phyloP scores from a whole-genome alignment of 768 basidiomycete species.

The Pluteus cervinus region DNA sequence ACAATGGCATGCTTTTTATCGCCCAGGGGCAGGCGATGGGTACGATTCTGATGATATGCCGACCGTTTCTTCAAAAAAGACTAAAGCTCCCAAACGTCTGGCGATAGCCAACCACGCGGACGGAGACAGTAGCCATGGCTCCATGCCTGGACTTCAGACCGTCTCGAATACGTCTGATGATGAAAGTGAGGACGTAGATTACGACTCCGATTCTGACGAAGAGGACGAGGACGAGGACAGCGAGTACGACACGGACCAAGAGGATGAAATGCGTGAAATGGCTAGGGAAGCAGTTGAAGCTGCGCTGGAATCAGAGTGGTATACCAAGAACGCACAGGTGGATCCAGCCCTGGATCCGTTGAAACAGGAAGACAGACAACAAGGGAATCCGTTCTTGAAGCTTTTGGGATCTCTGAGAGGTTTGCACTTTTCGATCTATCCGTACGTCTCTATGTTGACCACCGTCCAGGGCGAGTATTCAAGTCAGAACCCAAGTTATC shows the following conservation, averaged over 20 bases:
- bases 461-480: constrained; percentile 55
- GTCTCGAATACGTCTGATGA: constrained; percentile 57
- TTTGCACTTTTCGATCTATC: constrained; percentile 15
- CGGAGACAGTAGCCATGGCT: constrained; percentile 36
- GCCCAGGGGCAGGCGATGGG: constrained; percentile 20
- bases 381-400: constrained; percentile 75
- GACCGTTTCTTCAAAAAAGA: constrained; percentile 14
- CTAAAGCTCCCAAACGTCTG: constrained; percentile 30
- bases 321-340: constrained; percentile 35
- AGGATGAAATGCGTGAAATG: constrained; percentile 57
- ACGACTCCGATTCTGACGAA: constrained; percentile 22
- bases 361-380: constrained; percentile 39
- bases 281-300: constrained; percentile 70
- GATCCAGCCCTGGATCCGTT: constrained; percentile 37
- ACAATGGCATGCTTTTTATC: constrained; percentile 49
- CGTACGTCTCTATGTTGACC: constrained; percentile 2
- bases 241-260: constrained; percentile 58
- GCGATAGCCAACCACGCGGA: constrained; percentile 46
- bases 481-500: constrained; percentile 36
- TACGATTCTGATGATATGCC: constrained; percentile 19
- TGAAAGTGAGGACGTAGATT: constrained; percentile 33
- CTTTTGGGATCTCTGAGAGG: constrained; percentile 72
- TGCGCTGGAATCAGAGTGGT: constrained; percentile 53
- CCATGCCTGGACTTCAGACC: constrained; percentile 65
- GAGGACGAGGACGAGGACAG: constrained; percentile 31